phyloP scores from a whole-genome alignment of 352 stramenopile species.

The Plasmopara viticola region DNA sequence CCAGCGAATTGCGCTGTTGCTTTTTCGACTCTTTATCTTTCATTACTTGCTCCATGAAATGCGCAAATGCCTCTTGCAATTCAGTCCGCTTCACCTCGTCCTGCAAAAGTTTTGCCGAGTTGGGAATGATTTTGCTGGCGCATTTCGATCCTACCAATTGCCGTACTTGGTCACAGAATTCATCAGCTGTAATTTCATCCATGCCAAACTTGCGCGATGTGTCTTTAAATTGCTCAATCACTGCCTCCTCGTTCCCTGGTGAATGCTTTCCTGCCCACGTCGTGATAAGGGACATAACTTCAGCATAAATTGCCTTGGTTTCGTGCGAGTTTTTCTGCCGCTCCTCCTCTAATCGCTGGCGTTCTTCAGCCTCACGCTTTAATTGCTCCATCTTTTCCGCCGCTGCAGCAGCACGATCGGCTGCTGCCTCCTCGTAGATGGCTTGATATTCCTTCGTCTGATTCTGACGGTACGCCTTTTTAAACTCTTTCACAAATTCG shows the following conservation, averaged over 20 bases:
- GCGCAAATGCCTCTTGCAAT: conserved; percentile 49
- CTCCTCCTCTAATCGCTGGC: conserved; percentile 46
- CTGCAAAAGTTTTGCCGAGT: conserved; percentile 61
- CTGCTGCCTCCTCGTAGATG: conserved; percentile 62
- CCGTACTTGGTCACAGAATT: conserved; percentile 65
- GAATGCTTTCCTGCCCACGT: conserved; percentile 52
- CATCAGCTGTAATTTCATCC: conserved; percentile 60
- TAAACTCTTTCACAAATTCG: conserved; percentile 82
- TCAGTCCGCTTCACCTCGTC: conserved; percentile 49
- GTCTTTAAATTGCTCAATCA: conserved; percentile 61
- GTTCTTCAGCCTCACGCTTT: conserved; percentile 48
- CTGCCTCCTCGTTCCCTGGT: conserved; percentile 33
- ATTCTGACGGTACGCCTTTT: conserved; percentile 84
- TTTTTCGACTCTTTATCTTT: conserved; percentile 76
- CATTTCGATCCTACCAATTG: conserved; percentile 69
- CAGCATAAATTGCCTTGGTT: conserved; percentile 51
- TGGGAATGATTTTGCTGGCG: conserved; percentile 62
- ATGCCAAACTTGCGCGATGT: conserved; percentile 51
- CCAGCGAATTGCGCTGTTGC: conserved; percentile 40
- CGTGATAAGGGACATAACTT: conserved; percentile 61
- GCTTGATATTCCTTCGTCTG: conserved; percentile 81
- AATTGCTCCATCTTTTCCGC: conserved; percentile 41
- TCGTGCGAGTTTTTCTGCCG: conserved; percentile 44
- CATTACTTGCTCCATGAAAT: conserved; percentile 61
- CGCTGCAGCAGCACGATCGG: conserved; percentile 39